Percentiles rank a stretch among this genome's conserved stretches.
phyloP scores from a whole-genome alignment of 1,284 basidiomycete species.

The Garcileccinum viscosum region DNA sequence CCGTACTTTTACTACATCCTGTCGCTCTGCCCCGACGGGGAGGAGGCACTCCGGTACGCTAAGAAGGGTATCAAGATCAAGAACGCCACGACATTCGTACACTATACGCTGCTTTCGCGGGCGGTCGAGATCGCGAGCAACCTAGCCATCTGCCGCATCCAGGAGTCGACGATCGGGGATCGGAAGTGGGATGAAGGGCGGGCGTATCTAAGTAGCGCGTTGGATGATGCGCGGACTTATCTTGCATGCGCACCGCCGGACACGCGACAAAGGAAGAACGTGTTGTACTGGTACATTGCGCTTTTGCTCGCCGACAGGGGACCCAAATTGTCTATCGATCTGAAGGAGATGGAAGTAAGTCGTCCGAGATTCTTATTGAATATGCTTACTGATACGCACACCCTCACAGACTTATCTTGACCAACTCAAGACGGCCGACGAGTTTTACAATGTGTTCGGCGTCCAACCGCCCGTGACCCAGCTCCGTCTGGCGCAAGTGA shows the following conservation, averaged over 20 bases:
- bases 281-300: conserved; percentile 64
- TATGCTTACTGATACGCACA: background rate
- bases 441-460: conserved; percentile 54
- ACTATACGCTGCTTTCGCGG: conserved; percentile 59
- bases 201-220: conserved; percentile 58
- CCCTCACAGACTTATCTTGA: conserved; percentile 45
- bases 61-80: conserved; percentile 65
- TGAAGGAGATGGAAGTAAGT: conserved; percentile 55
- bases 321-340: conserved; percentile 51
- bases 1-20: conserved; percentile 67
- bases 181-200: conserved; percentile 61
- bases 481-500: conserved; percentile 53
- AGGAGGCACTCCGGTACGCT: conserved; percentile 44
- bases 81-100: conserved; percentile 51
- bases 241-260: conserved; percentile 64
- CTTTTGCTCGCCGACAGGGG: conserved; percentile 57
- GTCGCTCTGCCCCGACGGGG: conserved; percentile 47
- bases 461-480: conserved; percentile 52
- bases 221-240: conserved; percentile 64
- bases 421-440: conserved; percentile 54
- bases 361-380: background rate
- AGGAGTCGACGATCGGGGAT: conserved; percentile 48
- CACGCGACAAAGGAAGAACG: conserved; percentile 59
- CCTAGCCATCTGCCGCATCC: conserved; percentile 55
- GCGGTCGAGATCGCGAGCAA: conserved; percentile 64